These are phyloP conservation scores for Allium cepa DNA, from an alignment of 106 monocot species.

Conservation along the genomic window DNA sequence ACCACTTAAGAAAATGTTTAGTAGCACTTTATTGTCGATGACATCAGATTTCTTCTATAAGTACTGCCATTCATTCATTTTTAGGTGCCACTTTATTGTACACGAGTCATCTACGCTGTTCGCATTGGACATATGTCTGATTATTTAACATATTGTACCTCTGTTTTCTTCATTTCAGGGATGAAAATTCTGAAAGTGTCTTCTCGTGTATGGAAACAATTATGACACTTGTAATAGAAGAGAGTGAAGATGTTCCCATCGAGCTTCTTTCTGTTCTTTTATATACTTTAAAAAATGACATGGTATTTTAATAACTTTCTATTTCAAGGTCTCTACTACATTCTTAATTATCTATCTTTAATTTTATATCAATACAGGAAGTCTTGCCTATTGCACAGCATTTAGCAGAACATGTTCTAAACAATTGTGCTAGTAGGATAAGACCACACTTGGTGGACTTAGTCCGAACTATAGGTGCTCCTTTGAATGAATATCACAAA, in stretches of 20 bases:
- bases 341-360: neutral
- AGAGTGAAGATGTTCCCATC: conserved; percentile 73
- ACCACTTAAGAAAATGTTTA: no score
- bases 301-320: conserved; percentile 21
- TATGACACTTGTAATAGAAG: conserved; percentile 78
- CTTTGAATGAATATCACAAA: conserved; percentile 37
- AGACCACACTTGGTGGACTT: conserved; percentile 45
- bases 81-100: no score
- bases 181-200: conserved; percentile 39
- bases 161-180: conserved; percentile 25
- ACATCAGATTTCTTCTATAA: no score
- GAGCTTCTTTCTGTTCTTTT: conserved; percentile 56
- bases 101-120: no score
- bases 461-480: conserved; percentile 22
- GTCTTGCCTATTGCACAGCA: conserved; percentile 30
- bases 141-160: no score
- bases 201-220: conserved; percentile 69
- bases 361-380: conserved; percentile 29
- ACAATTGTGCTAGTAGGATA: conserved; percentile 46
- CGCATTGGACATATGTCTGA: no score
- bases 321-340: neutral
- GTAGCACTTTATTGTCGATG: no score
- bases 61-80: no score
- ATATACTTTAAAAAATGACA: conserved; percentile 37
- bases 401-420: conserved; percentile 70